Base-by-base conservation (phyloP, 1,139 yeast genomes). In the Debaryomyces subglobosus region DNA sequence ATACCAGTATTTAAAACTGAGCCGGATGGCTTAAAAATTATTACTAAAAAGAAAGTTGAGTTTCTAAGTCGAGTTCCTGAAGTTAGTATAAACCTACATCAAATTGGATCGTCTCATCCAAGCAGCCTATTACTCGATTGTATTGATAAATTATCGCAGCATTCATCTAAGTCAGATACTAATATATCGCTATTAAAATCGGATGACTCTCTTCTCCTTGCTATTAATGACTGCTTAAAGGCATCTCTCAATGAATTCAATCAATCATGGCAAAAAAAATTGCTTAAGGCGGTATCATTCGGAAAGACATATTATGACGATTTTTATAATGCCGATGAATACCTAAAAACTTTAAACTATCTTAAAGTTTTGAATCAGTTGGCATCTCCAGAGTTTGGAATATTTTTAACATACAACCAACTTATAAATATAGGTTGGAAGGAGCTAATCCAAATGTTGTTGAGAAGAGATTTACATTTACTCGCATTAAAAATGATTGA, bases 101-200 rank as follows among this genome's bases (percentile, higher is more conserved):
- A 80, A 59, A 81, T 91, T 43, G 99, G 98, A 0, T 88, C 97
- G 0, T 79, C 90, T 0, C 81, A 89, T 20, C 89, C 97, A 0
- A 80, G 96, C 25, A 89, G 96, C 7, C 86, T 92, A 34, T 69
- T 94, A 37, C 67, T 89, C 4, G 97, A 92, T 65, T 87, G 97
- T 16, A 79, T 90, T 33, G 94, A 89, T 47, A 84, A 89, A 53
- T 69, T 90, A 15, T 78, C 82, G 8, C 71, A 73, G 37, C 85
- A 86, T 57, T 81, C 96, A 0, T 90, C 97, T 0, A 86, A 87
- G 59, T 96, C 97, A 0, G 89, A 89, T 59, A 91, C 89, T 49
- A 89, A 87, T 53, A 74, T 76, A 13, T 63, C 77, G 0, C 67
- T 91, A 35, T 77, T 84, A 49, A 80, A 86, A 35, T 74, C 87